phyloP scores from a whole-genome alignment of 108 stramenopile genomes.

The Hondaea fermentalgiana region DNA sequence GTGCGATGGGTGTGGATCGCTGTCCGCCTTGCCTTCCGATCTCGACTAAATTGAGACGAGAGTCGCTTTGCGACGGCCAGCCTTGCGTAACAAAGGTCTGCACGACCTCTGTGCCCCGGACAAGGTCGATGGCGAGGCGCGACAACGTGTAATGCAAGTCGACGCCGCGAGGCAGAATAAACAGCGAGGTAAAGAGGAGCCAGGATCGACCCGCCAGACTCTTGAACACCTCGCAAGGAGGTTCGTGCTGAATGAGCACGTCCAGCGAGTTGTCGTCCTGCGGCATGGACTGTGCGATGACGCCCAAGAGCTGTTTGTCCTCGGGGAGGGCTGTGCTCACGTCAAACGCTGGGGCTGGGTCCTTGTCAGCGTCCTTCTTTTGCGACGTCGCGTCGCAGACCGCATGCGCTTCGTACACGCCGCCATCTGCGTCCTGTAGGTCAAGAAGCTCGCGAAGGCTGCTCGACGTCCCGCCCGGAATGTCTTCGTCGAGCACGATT shows the following conservation, averaged over 20 bases:
- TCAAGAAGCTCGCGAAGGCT: no score
- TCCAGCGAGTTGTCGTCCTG: not conserved
- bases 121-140: not conserved
- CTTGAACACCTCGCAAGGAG: not conserved
- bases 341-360: not conserved
- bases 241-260: not conserved
- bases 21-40: not conserved
- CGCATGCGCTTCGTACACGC: not conserved
- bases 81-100: not conserved
- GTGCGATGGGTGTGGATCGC: not conserved
- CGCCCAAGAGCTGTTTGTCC: not conserved
- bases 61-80: not conserved
- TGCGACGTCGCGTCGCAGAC: not conserved
- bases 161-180: not conserved
- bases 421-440: not conserved
- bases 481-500: no score
- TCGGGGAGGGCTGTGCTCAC: not conserved
- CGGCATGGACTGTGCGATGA: not conserved
- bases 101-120: not conserved
- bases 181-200: not conserved
- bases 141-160: not conserved
- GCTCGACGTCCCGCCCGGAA: no score
- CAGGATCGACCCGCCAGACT: not conserved
- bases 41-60: not conserved
- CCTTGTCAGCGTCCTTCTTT: not conserved